Percentiles rank a stretch among this genome's conserved stretches.
Conservation (phyloP, 768 basidiomycete species). For the Leucocoprinus birnbaumii region DNA sequence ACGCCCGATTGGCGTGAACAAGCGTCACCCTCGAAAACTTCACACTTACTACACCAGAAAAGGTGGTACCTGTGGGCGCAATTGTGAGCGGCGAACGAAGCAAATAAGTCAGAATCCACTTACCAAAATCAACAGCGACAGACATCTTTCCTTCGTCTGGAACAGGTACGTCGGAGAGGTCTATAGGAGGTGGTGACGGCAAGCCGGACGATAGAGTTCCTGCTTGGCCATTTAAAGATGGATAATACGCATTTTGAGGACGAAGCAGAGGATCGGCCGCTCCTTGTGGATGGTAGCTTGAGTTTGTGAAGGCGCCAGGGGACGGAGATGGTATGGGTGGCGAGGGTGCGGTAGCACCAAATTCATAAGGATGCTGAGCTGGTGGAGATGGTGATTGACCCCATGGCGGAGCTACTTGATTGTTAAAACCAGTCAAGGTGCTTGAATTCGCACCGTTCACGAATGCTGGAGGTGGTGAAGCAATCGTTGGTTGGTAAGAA, state of each 20-base stretch:
- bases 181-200: constrained; percentile 18
- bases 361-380: constrained; percentile 26
- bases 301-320: constrained; percentile 18
- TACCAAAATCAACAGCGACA: constrained; percentile 81
- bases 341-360: constrained; percentile 18
- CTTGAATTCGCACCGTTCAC: constrained; percentile 19
- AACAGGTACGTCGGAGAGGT: constrained; percentile 19
- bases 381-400: constrained; percentile 37
- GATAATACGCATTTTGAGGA: constrained; percentile 27
- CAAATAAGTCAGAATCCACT: constrained; percentile 17
- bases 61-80: constrained; percentile 65
- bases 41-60: constrained; percentile 76
- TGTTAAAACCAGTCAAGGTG: constrained; percentile 21
- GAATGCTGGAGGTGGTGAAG: constrained; percentile 44
- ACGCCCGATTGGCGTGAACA: constrained; percentile 9
- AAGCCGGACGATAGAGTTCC: constrained; percentile 21
- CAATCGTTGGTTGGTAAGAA: constrained; percentile 33
- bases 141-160: constrained; percentile 77
- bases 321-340: constrained; percentile 16
- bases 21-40: background rate
- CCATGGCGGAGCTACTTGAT: constrained; percentile 25
- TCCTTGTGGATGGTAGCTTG: constrained; percentile 19
- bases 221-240: constrained; percentile 16
- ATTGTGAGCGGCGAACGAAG: background rate
- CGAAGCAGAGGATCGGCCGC: constrained; percentile 25